Percentiles rank a stretch among this genome's conserved stretches.
phyloP scores from a whole-genome alignment of 495 filamentous ascomycete species.

The Penicillium goetzii region DNA sequence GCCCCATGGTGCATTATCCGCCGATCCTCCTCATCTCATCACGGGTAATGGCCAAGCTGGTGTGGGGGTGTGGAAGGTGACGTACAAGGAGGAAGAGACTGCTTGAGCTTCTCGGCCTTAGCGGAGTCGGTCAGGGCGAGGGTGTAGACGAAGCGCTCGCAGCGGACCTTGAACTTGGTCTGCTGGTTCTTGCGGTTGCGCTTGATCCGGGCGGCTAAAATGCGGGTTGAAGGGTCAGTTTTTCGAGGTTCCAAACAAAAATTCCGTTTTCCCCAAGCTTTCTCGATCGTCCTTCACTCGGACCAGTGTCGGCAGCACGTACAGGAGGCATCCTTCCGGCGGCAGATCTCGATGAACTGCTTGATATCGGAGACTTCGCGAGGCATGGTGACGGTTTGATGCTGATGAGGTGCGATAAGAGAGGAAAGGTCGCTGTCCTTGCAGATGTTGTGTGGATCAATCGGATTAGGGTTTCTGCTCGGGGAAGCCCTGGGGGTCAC shows the following conservation, averaged over 20 bases:
- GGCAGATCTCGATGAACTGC: constrained; percentile 99
- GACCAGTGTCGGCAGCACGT: constrained; percentile 42
- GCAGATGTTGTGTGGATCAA: constrained; percentile 39
- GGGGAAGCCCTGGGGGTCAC: constrained; percentile 31
- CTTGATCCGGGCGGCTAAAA: constrained; percentile 92
- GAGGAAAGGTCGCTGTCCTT: constrained; percentile 25
- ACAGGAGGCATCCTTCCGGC: constrained; percentile 98
- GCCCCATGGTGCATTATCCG: background rate
- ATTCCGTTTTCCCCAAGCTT: constrained; percentile 3
- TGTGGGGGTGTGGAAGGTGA: constrained; percentile 20
- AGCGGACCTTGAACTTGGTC: constrained; percentile 99
- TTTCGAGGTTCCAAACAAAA: constrained; percentile 9
- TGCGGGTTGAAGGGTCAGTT: constrained; percentile 22
- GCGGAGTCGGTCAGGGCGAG: constrained; percentile 95
- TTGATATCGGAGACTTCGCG: constrained; percentile 98
- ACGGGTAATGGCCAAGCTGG: background rate
- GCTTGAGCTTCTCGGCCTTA: constrained; percentile 99
- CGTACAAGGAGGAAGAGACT: constrained; percentile 94
- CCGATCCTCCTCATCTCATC: background rate
- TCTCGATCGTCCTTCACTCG: constrained; percentile 1
- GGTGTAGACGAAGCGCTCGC: constrained; percentile 91
- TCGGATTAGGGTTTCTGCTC: constrained; percentile 39
- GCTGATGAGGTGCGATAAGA: constrained; percentile 27
- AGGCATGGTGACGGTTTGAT: constrained; percentile 73
- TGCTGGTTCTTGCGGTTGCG: constrained; percentile 82